Percentiles rank a stretch among this genome's conserved stretches.
Evolutionary conservation across 2,329 filamentous ascomycete species (phyloP).

Genomic region (Neofusicoccum kwambonambiense): DNA sequence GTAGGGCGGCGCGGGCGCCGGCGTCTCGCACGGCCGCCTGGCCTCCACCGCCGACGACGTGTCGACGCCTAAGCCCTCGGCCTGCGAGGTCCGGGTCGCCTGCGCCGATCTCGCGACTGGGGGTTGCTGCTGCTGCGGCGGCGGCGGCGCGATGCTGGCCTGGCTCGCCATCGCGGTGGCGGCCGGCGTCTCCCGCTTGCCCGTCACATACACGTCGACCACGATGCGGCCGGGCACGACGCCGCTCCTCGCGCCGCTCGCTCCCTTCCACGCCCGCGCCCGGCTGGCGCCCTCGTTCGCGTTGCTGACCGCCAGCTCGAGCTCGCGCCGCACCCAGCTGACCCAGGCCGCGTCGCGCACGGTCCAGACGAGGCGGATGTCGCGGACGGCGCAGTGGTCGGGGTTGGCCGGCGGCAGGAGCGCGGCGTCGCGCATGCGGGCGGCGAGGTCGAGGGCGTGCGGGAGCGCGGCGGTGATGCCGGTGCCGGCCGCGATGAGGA

Average conservation of each 20-base stretch:
- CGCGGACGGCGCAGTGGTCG: conserved; percentile 15
- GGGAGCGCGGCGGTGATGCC: conserved; percentile 22
- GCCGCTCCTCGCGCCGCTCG: too few species aligned
- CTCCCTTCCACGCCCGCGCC: background rate
- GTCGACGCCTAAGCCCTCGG: too few species aligned
- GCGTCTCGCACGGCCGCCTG: background rate
- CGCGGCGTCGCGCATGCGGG: conserved; percentile 16
- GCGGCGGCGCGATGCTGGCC: too few species aligned
- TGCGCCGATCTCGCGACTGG: too few species aligned
- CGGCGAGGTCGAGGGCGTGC: conserved; percentile 21
- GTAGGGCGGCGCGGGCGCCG: background rate
- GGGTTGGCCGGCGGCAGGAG: background rate
- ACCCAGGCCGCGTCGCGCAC: conserved; percentile 19
- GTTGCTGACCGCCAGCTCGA: conserved; percentile 9
- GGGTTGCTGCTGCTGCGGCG: background rate
- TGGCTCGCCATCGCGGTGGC: too few species aligned
- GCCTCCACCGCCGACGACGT: too few species aligned
- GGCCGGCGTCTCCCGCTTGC: background rate
- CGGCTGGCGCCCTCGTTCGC: background rate
- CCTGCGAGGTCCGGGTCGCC: too few species aligned
- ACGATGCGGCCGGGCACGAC: background rate
- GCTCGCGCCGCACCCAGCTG: conserved; percentile 20
- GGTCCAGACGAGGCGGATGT: conserved; percentile 22
- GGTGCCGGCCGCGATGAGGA: conserved; percentile 22
- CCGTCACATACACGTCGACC: conserved; percentile 21